Percentiles rank a stretch among this genome's conserved stretches.
Evolutionary conservation across 345 rosid species (phyloP).

Genomic region (Ceriops zippeliana): DNA sequence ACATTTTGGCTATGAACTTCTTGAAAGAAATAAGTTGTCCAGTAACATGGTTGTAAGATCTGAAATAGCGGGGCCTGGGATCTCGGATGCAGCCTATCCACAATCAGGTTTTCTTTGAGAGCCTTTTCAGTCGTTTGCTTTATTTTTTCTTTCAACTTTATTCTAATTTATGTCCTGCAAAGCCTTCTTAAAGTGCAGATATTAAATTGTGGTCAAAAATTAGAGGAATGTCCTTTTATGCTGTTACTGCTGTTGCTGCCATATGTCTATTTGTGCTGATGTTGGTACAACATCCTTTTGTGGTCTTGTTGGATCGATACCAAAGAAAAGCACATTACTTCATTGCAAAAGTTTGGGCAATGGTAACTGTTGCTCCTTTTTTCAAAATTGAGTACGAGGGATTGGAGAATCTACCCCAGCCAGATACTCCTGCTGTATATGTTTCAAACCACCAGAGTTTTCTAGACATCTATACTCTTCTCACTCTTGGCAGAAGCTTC

Average conservation of each 20-base stretch:
- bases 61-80: constrained; percentile 59
- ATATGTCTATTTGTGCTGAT: constrained; percentile 55
- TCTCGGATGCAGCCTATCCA: constrained; percentile 40
- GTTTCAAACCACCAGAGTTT: constrained; percentile 96
- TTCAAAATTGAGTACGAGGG: constrained; percentile 58
- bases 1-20: constrained; percentile 27
- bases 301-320: constrained; percentile 66
- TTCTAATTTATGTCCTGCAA: constrained; percentile 2
- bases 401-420: constrained; percentile 72
- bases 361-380: constrained; percentile 48
- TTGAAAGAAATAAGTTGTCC: constrained; percentile 21
- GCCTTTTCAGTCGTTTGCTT: constrained; percentile 2
- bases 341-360: constrained; percentile 77
- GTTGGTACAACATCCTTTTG: constrained; percentile 71
- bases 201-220: constrained; percentile 50
- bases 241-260: constrained; percentile 57
- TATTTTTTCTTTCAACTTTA: not conserved
- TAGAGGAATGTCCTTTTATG: constrained; percentile 78
- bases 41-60: constrained; percentile 45
- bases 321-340: constrained; percentile 67
- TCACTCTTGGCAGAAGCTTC: constrained; percentile 72
- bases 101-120: constrained; percentile 52
- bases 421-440: constrained; percentile 75
- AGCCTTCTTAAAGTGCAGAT: constrained; percentile 42
- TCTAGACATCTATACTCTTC: constrained; percentile 80